Evolutionary conservation across 257 asterid species (phyloP), one percentile per base, ranked within the genome.

Genomic region (Solanum neorickii): DNA sequence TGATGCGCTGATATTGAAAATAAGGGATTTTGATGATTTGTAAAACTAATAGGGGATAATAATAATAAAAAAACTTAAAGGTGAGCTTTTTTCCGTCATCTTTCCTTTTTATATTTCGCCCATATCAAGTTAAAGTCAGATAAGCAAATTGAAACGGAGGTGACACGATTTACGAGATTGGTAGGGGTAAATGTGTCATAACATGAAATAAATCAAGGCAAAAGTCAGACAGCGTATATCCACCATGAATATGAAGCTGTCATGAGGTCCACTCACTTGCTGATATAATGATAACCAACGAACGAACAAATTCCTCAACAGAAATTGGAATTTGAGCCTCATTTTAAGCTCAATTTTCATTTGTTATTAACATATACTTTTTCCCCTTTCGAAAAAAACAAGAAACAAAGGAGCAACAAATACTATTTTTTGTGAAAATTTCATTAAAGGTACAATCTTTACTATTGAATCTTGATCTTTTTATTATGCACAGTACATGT

Each of bases 211-310:
- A 25, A n/a, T 29, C 39, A 46, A 42, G 9, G 70, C 15, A 70
- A 70, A 86, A 86, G 83, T 25, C 83, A 47, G 87, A 37, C 83
- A 86, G 83, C 70, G 52, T 86, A 70, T 44, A 70, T 70, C 52
- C 78, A 49, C 87, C 83, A 70, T 70, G 87, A 70, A 70, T 20
- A 70, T 86, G 41, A 86, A 31, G 83, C 46, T 86, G 87, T 86
- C 87, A 69, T 69, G 83, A 75, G 87, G 87, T 44, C 87, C 87
- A 86, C 87, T 69, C 87, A 86, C 46, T 66, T 29, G 83, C n/a
- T 74, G 87, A 46, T 86, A 59, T 72, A 86, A 86, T 86, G 83
- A 86, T 86, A 86, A 69, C 87, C 83, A 86, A 85, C 87, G 87
- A 56, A 49, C 69, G 42, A 31, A 33, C 75, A 44, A 12, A 29